Evolutionary conservation across 1,139 yeast genomes (phyloP), one percentile per base, ranked within the genome.

Genomic region (Geotrichum siamense): DNA sequence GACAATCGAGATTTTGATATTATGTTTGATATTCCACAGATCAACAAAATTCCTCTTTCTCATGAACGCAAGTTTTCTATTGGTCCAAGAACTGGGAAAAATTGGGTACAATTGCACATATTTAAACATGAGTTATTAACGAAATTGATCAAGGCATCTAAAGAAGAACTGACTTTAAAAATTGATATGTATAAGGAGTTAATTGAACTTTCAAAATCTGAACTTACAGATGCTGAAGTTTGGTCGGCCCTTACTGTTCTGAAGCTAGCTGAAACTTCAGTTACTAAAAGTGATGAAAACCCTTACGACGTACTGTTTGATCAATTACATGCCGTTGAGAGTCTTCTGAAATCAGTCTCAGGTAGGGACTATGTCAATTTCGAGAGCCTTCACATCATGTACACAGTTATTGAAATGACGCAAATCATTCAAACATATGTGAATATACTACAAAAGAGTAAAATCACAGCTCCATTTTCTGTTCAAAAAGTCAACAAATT

Each of bases 171-270:
- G 21, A 16, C 22, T 9, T 15, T 23, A 27, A 15, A 27, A 15
- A 12, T 28, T 10, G 27, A 41, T n/a, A 6, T 31, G 5, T 31
- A 32, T n/a, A 31, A 39, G 9, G 23, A 15, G 5, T 41, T 38
- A 6, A 21, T 39, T 10, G 25, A 10, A 20, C 25, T 20, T 8
- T 16, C 28, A 17, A 25, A 32, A 31, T 15, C 16, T 16, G 53
- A 51, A 29, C 52, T 66, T 13, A 60, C 70, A 0, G 47, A 34
- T 0, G 58, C 53, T 5, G 74, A 70, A 44, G 51, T 48, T 38
- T 68, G 72, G 73, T 51, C 63, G 0, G 49, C 58, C 10, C 47
- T 55, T 3, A 49, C 55, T 1, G 47, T 64, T 3, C 34, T 43
- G 1, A 26, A 43, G 0, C 48, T 63, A 5, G 50, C 48, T 2